Conservation (phyloP, 225 moss, liverwort and hornwort species). For the Physcomitrellopsis africana region DNA sequence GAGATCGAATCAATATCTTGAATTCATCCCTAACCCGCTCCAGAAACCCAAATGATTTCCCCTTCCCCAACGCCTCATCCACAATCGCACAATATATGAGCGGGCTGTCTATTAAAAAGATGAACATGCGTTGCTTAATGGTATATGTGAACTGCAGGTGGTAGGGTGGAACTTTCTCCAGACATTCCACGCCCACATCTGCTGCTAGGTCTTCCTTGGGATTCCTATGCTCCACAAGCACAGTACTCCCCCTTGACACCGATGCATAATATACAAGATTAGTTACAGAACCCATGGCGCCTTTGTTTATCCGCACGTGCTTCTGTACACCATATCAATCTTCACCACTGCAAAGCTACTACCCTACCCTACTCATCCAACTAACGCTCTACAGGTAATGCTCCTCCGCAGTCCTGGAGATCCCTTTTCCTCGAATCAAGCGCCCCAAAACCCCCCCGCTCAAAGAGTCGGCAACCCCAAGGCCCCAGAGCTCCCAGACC, state of each 20-base stretch:
- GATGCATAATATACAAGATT: constrained; percentile 59
- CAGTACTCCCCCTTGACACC: constrained; percentile 30
- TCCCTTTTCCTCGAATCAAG: no score
- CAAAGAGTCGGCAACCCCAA: no score
- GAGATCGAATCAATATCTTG: constrained; percentile 39
- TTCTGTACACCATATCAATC: constrained; percentile 14
- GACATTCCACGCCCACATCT: constrained; percentile 27
- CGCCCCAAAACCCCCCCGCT: no score
- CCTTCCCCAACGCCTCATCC: constrained; percentile 59
- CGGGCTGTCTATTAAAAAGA: constrained; percentile 41
- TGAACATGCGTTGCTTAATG: constrained; percentile 43
- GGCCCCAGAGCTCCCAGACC: no score
- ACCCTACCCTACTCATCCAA: no score
- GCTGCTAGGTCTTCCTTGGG: constrained; percentile 34
- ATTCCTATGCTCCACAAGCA: constrained; percentile 47
- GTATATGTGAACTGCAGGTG: constrained; percentile 52
- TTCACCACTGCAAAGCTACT: no score
- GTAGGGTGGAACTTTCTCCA: constrained; percentile 38
- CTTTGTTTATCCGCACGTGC: background rate
- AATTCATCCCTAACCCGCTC: constrained; percentile 53
- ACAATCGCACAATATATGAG: constrained; percentile 50
- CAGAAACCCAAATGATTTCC: constrained; percentile 42
- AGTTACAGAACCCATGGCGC: constrained; percentile 36
- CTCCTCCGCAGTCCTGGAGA: no score
- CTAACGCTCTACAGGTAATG: no score